Conservation (phyloP, 2,329 filamentous ascomycete genomes). For the Bipolaris zeicola region DNA sequence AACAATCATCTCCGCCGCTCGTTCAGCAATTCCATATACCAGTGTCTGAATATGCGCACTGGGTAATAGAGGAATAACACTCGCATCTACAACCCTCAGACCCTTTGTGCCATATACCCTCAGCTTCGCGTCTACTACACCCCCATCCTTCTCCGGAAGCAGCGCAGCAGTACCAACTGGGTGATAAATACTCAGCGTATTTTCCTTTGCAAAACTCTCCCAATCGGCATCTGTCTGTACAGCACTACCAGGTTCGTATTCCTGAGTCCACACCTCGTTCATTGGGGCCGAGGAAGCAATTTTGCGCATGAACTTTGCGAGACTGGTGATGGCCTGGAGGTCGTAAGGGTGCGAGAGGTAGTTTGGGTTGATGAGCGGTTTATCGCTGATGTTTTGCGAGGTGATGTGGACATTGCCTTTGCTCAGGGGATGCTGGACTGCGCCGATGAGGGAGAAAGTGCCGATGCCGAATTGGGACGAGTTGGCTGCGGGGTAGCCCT, state of each 20-base stretch:
- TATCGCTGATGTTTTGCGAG: conserved; percentile 28
- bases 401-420: conserved; percentile 34
- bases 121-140: conserved; percentile 30
- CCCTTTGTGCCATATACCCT: conserved; percentile 29
- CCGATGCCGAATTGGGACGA: conserved; percentile 33
- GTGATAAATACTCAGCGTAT: conserved; percentile 38
- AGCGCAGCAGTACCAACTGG: conserved; percentile 47
- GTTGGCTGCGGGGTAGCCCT: conserved; percentile 39
- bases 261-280: conserved; percentile 36
- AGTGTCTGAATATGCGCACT: conserved; percentile 35
- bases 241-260: conserved; percentile 38
- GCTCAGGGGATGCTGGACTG: conserved; percentile 44
- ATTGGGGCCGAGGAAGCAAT: conserved; percentile 31
- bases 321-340: conserved; percentile 24
- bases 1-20: conserved; percentile 30
- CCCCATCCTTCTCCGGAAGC: conserved; percentile 29
- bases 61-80: conserved; percentile 34
- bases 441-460: conserved; percentile 45
- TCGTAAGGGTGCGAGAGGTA: conserved; percentile 39
- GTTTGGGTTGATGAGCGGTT: conserved; percentile 38
- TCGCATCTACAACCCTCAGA: conserved; percentile 39
- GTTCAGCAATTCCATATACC: conserved; percentile 40
- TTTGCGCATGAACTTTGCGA: conserved; percentile 37
- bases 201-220: conserved; percentile 23
- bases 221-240: conserved; percentile 36